Conservation (phyloP, 345 rosid genomes). For the Camelina neglecta region DNA sequence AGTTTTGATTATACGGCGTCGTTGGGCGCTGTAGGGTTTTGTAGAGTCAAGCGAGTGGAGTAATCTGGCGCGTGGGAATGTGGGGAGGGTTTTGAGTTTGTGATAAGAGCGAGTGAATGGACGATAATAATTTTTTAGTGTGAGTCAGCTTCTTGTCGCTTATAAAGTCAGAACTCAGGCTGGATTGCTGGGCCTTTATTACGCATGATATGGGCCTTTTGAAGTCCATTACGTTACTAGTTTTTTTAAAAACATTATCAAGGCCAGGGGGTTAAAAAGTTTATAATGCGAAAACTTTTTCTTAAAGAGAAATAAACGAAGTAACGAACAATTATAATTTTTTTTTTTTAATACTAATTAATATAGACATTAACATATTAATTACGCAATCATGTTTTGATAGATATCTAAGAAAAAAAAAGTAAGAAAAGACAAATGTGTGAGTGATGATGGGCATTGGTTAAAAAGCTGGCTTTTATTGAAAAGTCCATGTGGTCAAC, state of each 20-base stretch:
- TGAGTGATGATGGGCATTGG: no score
- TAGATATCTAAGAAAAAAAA: no score
- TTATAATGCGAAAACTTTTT: not conserved
- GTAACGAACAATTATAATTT: no score
- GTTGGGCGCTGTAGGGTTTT: not conserved
- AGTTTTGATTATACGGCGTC: not conserved
- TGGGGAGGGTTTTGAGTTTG: conserved; percentile 17
- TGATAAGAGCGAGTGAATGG: conserved; percentile 49
- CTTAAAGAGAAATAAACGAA: no score
- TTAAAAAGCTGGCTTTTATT: no score
- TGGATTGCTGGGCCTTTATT: conserved; percentile 21
- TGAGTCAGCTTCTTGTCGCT: conserved; percentile 27
- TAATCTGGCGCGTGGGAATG: conserved; percentile 21
- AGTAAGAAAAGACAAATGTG: no score
- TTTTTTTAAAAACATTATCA: no score
- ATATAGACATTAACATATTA: no score
- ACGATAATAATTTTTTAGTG: conserved; percentile 4
- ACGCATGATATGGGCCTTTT: conserved; percentile 9
- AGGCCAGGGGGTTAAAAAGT: no score
- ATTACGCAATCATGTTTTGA: no score
- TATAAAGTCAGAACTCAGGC: not conserved
- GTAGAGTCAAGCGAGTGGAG: conserved; percentile 14
- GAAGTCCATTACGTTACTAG: not conserved
- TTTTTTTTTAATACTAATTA: no score
- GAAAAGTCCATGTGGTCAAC: no score